A percentile compares a stretch with the other conserved stretches of the same genome.
phyloP scores from a whole-genome alignment of 176 grass and related monocot genomes.

The Puccinellia tenuiflora region DNA sequence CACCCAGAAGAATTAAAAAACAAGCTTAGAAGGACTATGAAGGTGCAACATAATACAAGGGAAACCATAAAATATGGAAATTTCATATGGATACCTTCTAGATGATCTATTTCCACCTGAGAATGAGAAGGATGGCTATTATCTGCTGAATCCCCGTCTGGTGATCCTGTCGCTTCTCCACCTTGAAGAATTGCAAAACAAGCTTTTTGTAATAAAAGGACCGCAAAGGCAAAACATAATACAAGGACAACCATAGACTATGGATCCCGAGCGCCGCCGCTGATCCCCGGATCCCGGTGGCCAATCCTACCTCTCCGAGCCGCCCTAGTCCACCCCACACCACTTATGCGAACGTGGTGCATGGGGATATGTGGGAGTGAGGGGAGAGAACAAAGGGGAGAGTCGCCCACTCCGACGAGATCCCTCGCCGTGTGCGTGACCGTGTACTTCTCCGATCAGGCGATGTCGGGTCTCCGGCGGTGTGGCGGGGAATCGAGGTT shows the following conservation, averaged over 20 bases:
- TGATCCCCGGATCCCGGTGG: too few species aligned
- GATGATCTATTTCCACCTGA: not conserved
- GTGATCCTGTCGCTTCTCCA: not conserved
- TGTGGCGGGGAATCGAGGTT: too few species aligned
- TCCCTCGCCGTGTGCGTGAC: too few species aligned
- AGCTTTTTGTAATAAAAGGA: not conserved
- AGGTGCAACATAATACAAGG: not conserved
- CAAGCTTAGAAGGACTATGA: not conserved
- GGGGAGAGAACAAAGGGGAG: too few species aligned
- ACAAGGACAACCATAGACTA: not conserved
- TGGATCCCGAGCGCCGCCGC: too few species aligned
- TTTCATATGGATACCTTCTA: not conserved
- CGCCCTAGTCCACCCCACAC: too few species aligned
- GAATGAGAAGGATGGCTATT: not conserved
- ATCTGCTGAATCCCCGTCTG: not conserved
- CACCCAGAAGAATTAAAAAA: conserved; percentile 17
- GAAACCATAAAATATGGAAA: not conserved
- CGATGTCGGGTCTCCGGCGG: too few species aligned
- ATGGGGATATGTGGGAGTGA: too few species aligned
- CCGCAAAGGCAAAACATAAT: not conserved
- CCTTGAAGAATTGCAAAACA: conserved; percentile 22
- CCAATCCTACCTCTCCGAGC: too few species aligned
- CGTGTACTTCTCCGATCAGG: too few species aligned
- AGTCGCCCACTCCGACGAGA: too few species aligned
- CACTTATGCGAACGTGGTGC: too few species aligned